Percentiles rank a stretch among this genome's conserved stretches.
Evolutionary conservation across 768 basidiomycete genomes (phyloP).

Genomic region (Pleurotus pulmonarius): DNA sequence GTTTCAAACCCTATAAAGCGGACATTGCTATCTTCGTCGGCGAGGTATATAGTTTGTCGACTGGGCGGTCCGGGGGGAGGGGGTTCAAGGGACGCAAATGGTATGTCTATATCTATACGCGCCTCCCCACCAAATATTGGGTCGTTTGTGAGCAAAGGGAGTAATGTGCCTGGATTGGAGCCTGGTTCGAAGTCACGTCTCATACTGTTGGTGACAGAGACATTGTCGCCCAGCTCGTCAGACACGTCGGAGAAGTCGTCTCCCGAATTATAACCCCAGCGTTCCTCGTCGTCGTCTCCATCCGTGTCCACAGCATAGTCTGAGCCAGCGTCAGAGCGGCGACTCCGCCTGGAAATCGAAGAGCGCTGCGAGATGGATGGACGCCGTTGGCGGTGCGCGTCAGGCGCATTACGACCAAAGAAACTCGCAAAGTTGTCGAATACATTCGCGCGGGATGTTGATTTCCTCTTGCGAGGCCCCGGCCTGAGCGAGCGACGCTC

Average conservation of each 20-base stretch:
- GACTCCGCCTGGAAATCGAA: slow-evolving; percentile 47
- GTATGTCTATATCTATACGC: slow-evolving; percentile 75
- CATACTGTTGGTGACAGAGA: slow-evolving; percentile 51
- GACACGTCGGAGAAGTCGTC: slow-evolving; percentile 54
- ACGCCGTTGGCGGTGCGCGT: slow-evolving; percentile 40
- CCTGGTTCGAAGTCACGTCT: slow-evolving; percentile 71
- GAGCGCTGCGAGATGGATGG: slow-evolving; percentile 58
- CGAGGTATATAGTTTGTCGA: slow-evolving; percentile 79
- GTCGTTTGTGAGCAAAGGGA: slow-evolving; percentile 71
- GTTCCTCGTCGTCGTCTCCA: slow-evolving; percentile 61
- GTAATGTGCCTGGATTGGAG: slow-evolving; percentile 45
- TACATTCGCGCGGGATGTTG: slow-evolving; percentile 35
- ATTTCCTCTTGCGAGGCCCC: slow-evolving; percentile 27
- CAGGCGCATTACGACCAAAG: slow-evolving; percentile 50
- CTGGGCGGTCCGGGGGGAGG: slow-evolving; percentile 82
- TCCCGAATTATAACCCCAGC: slow-evolving; percentile 93
- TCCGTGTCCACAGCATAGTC: slow-evolving; percentile 54
- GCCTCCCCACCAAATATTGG: slow-evolving; percentile 82
- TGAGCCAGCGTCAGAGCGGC: slow-evolving; percentile 54
- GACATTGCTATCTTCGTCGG: slow-evolving; percentile 87
- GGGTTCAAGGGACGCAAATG: slow-evolving; percentile 58
- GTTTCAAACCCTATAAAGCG: slow-evolving; percentile 85
- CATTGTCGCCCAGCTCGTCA: slow-evolving; percentile 32
- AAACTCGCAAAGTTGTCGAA: slow-evolving; percentile 69
- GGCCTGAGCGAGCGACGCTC: slow-evolving; percentile 18